Percentiles rank a stretch among this genome's conserved stretches.
phyloP scores from a whole-genome alignment of 2,329 filamentous ascomycete species.

The Xylaria multiplex region DNA sequence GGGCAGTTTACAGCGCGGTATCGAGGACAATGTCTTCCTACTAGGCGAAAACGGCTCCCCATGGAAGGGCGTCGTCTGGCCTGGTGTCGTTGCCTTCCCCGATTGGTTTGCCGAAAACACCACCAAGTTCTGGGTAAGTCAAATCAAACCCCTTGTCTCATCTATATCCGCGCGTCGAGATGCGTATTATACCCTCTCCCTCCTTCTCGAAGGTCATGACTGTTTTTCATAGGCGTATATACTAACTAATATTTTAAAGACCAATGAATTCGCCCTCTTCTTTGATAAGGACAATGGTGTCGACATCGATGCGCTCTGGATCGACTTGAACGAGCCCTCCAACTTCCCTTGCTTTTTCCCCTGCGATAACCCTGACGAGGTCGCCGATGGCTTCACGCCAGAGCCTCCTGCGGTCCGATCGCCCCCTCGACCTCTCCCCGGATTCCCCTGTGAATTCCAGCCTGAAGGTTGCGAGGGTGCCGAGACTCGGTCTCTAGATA shows the following conservation, averaged over 20 bases:
- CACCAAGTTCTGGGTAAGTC: constrained; percentile 66
- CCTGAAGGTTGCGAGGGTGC: constrained; percentile 58
- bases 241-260: constrained; percentile 52
- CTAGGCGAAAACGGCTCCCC: constrained; percentile 64
- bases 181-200: neutral
- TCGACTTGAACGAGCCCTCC: constrained; percentile 72
- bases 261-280: constrained; percentile 71
- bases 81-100: constrained; percentile 75
- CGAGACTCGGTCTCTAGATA: constrained; percentile 37
- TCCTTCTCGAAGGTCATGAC: neutral
- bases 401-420: constrained; percentile 69
- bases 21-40: constrained; percentile 58
- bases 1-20: constrained; percentile 53
- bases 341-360: constrained; percentile 63
- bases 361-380: constrained; percentile 59
- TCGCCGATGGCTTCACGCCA: constrained; percentile 64
- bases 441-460: constrained; percentile 75
- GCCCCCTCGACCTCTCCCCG: constrained; percentile 72
- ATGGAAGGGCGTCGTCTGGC: constrained; percentile 78
- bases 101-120: constrained; percentile 79
- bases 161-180: neutral
- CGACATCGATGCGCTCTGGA: constrained; percentile 82
- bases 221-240: neutral
- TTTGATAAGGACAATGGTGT: constrained; percentile 72
- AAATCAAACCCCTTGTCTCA: neutral